Percentiles rank a stretch among this genome's conserved stretches.
phyloP scores from a whole-genome alignment of 768 basidiomycete species.

The Cystobasidium ongulense region DNA sequence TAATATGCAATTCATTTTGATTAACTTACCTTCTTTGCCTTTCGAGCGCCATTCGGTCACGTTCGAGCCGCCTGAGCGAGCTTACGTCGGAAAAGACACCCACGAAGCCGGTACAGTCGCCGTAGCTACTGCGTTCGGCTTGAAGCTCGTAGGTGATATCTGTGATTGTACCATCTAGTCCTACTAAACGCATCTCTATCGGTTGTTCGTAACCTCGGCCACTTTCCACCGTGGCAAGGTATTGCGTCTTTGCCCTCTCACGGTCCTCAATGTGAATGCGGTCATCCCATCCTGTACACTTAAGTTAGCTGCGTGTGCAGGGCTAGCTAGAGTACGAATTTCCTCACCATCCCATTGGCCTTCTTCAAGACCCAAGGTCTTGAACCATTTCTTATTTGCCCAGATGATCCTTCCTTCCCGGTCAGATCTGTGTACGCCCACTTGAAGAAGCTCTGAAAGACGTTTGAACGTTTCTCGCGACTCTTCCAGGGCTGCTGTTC shows the following conservation, averaged over 20 bases:
- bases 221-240: constrained; percentile 10
- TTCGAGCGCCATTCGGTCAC: constrained; percentile 29
- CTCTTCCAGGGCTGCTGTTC: constrained; percentile 30
- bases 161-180: not conserved
- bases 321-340: not conserved
- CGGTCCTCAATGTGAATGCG: constrained; percentile 18
- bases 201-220: constrained; percentile 28
- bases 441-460: constrained; percentile 32
- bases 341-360: constrained; percentile 21
- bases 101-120: constrained; percentile 30
- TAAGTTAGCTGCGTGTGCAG: not conserved
- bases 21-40: not conserved
- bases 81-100: constrained; percentile 32
- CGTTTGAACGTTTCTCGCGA: constrained; percentile 20
- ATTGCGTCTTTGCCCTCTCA: not conserved
- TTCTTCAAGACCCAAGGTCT: constrained; percentile 6
- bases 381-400: constrained; percentile 33
- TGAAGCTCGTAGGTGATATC: constrained; percentile 34
- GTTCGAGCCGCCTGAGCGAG: constrained; percentile 23
- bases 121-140: constrained; percentile 18
- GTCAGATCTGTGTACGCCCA: constrained; percentile 32
- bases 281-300: not conserved
- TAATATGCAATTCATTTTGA: not conserved
- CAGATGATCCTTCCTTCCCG: constrained; percentile 15
- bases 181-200: constrained; percentile 27